Evolutionary conservation across 31 red algal genomes (phyloP).

Genomic region (Odonthalia washingtoniensis): DNA sequence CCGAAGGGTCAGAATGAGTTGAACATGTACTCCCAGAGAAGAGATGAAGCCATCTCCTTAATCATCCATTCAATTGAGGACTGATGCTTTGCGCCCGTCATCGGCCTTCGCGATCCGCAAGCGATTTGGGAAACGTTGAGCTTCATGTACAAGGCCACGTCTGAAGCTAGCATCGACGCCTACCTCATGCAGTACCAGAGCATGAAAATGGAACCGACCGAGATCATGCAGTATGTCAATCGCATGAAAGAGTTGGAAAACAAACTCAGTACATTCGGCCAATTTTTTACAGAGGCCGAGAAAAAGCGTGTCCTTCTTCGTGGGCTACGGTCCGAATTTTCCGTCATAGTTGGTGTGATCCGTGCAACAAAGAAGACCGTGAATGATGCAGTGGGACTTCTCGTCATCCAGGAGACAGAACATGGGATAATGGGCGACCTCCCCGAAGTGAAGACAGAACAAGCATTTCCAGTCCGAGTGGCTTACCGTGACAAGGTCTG

Average conservation of each 20-base stretch:
- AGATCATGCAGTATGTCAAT: constrained; percentile 38
- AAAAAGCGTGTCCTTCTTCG: constrained; percentile 37
- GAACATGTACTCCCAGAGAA: no score
- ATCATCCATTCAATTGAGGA: no score
- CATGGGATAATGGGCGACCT: not conserved
- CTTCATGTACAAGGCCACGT: constrained; percentile 1
- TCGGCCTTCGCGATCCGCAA: no score
- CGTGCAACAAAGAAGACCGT: constrained; percentile 2
- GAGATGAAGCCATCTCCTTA: no score
- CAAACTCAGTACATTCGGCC: not conserved
- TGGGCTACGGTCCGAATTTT: constrained; percentile 16
- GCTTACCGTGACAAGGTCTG: not conserved
- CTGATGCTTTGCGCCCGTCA: no score
- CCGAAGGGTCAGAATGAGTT: no score
- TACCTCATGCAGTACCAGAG: constrained; percentile 36
- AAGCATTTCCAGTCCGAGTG: not conserved
- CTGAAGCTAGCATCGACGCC: constrained; percentile 32
- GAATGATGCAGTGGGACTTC: not conserved
- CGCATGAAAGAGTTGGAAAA: constrained; percentile 38
- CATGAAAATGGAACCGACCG: constrained; percentile 31
- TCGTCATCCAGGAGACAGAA: constrained; percentile 21
- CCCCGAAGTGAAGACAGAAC: constrained; percentile 1
- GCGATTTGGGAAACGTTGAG: no score
- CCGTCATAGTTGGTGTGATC: constrained; percentile 44
- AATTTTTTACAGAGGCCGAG: constrained; percentile 1